Conservation (phyloP, 768 basidiomycete genomes). For the Lentinus brumalis region DNA sequence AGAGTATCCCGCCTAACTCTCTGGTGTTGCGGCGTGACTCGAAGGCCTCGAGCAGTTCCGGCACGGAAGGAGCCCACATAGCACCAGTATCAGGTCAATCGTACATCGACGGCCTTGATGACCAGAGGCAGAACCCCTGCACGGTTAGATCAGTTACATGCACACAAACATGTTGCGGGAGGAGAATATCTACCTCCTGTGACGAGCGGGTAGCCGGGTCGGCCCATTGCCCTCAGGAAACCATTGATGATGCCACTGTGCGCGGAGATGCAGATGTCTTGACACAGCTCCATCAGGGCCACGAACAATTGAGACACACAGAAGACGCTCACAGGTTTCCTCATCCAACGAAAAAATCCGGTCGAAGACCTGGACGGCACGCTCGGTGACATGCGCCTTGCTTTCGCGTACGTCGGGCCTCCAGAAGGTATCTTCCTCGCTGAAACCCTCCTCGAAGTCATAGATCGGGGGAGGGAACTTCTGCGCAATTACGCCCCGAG, state of each 20-base stretch:
- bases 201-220: slow-evolving; percentile 48
- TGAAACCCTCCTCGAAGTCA: slow-evolving; percentile 55
- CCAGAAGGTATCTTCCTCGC: slow-evolving; percentile 69
- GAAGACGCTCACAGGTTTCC: slow-evolving; percentile 46
- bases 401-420: slow-evolving; percentile 55
- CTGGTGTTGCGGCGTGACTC: too few species aligned
- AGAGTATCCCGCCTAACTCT: too few species aligned
- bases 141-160: neutral
- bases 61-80: too few species aligned
- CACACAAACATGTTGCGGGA: too few species aligned
- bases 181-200: slow-evolving; percentile 54
- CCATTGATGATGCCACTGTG: slow-evolving; percentile 66
- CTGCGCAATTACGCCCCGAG: slow-evolving; percentile 46
- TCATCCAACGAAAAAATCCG: slow-evolving; percentile 51
- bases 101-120: slow-evolving; percentile 3
- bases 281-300: neutral
- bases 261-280: slow-evolving; percentile 70
- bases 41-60: too few species aligned
- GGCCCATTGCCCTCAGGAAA: slow-evolving; percentile 49
- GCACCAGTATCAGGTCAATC: neutral
- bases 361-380: slow-evolving; percentile 57
- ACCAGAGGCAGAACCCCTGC: slow-evolving; percentile 22
- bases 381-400: slow-evolving; percentile 41
- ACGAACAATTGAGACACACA: neutral
- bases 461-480: slow-evolving; percentile 51